Evolutionary conservation across 441 rosid species (phyloP).

Genomic region (Euphorbia celastroides): DNA sequence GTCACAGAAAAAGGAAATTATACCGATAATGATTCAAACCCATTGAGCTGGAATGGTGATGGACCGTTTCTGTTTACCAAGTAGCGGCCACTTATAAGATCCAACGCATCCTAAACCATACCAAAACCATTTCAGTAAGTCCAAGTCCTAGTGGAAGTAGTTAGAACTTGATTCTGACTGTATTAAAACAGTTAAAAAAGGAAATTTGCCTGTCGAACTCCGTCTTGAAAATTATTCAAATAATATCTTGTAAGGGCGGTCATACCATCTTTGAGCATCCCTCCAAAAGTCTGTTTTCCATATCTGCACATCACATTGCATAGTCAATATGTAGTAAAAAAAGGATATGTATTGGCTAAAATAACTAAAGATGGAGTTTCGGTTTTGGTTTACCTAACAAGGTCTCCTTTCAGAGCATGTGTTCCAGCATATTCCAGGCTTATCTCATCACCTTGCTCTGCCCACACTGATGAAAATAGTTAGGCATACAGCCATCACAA

Average conservation of each 20-base stretch:
- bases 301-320: constrained; percentile 41
- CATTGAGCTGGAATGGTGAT: constrained; percentile 74
- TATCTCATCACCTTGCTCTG: constrained; percentile 96
- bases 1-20: constrained; percentile 17
- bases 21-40: constrained; percentile 67
- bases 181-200: constrained; percentile 4
- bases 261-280: constrained; percentile 80
- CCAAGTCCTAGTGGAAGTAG: constrained; percentile 8
- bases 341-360: constrained; percentile 10
- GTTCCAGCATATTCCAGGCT: constrained; percentile 97
- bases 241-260: constrained; percentile 92
- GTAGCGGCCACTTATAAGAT: constrained; percentile 88
- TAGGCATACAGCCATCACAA: constrained; percentile 16
- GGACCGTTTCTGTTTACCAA: constrained; percentile 56
- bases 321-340: constrained; percentile 9
- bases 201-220: constrained; percentile 82
- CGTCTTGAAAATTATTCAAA: constrained; percentile 91
- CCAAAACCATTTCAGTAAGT: constrained; percentile 6
- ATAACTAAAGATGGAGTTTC: background rate
- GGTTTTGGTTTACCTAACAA: constrained; percentile 56
- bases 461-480: constrained; percentile 65
- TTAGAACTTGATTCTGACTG: background rate
- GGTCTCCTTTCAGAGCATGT: constrained; percentile 90
- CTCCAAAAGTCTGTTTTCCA: constrained; percentile 76
- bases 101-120: constrained; percentile 74